Base-by-base conservation (phyloP, 2,329 filamentous ascomycete species). In the Aspergillus japonicus region DNA sequence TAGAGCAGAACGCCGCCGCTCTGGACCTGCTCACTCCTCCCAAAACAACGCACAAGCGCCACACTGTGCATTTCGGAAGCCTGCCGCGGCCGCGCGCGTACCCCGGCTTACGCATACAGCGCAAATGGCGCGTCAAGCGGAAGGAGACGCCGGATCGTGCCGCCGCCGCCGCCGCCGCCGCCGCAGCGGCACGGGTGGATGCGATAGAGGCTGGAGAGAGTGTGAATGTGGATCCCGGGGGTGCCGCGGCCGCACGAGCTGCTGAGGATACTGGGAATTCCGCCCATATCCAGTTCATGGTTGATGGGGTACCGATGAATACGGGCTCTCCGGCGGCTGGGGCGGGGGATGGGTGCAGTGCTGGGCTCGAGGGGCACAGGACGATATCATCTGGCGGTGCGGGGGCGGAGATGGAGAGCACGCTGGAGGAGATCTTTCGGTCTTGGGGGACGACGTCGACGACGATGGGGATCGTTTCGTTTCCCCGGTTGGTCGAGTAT, bases 1-100 rank as follows among this genome's bases (percentile, higher is more conserved):
- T 64, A 50, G 26, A 26, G 26, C 57, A 59, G 57, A 47, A 51
- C 55, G 67, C 59, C 57, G 60, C 51, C 62, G 66, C 42, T 60
- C 58, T 66, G 63, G 65, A 66, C 47, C 29, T 61, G 47, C 65
- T 29, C 35, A 50, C 47, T 35, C 23, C 11, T 39, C 50, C 19
- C 39, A 56, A 24, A 5, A 26, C 6, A 5, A 26, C 26, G 7
- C 26, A 61, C 61, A 39, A 59, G 23, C 67, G 67, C 47, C 70
- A 62, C 31, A 71, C 69, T 56, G 53, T 68, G 33, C 61, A 61
- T 5, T 62, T 69, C 53, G 66, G 64, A 21, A 70, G 63, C 56
- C 57, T 71, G 16, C 66, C 69, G 12, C 64, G 26, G 12, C 56
- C 53, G 31, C 50, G 19, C 57, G 11, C 47, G 54, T 14, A 62